phyloP scores from a whole-genome alignment of 345 rosid species.

The Xanthoceras sorbifolium region DNA sequence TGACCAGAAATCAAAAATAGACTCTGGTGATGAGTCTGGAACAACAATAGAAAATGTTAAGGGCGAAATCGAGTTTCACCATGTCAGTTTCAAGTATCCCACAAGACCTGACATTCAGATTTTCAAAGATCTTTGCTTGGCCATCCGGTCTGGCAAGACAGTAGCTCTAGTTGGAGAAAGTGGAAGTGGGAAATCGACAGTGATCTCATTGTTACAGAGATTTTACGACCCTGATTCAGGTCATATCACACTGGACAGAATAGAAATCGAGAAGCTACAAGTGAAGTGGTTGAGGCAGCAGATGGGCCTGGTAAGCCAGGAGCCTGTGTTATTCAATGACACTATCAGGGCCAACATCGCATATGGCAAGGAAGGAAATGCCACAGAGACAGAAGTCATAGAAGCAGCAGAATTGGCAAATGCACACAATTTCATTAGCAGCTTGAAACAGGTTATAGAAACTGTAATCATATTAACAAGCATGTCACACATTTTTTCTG shows the following conservation, averaged over 20 bases:
- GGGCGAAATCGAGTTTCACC: conserved; percentile 63
- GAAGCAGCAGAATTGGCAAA: conserved; percentile 70
- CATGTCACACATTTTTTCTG: not conserved
- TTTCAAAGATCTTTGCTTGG: conserved; percentile 59
- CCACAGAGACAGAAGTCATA: conserved; percentile 57
- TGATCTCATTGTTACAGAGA: conserved; percentile 60
- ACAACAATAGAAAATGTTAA: conserved; percentile 43
- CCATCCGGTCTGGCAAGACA: conserved; percentile 64
- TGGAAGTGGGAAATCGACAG: conserved; percentile 77
- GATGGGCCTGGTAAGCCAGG: conserved; percentile 79
- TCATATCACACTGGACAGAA: conserved; percentile 59
- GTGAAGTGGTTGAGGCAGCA: conserved; percentile 72
- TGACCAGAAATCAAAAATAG: conserved; percentile 62
- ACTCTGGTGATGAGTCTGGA: conserved; percentile 58
- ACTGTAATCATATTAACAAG: not conserved
- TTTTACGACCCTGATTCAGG: conserved; percentile 72
- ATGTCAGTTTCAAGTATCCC: conserved; percentile 67
- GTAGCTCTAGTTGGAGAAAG: conserved; percentile 84
- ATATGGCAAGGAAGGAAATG: conserved; percentile 59
- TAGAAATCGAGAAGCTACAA: conserved; percentile 54
- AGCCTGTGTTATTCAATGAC: conserved; percentile 63
- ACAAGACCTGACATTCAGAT: conserved; percentile 67
- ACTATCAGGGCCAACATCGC: conserved; percentile 70
- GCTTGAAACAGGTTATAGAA: conserved; percentile 45
- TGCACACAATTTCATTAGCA: conserved; percentile 67